These are phyloP conservation scores for Citrullus amarus DNA, from an alignment of 306 rosid species.

Conservation along the genomic window DNA sequence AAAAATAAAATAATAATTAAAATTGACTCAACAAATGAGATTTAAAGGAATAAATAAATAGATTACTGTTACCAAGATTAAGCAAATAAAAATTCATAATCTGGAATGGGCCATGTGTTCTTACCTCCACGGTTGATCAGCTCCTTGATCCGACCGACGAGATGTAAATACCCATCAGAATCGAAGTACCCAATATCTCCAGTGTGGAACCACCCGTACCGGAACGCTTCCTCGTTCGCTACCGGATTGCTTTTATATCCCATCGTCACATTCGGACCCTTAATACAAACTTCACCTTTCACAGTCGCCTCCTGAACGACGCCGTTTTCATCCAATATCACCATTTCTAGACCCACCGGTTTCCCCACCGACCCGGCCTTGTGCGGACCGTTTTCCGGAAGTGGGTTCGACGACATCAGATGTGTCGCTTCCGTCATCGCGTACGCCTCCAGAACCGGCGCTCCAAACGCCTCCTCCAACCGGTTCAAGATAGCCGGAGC, in stretches of 20 bases:
- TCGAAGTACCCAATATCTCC: conserved; percentile 57
- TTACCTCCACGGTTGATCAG: conserved; percentile 72
- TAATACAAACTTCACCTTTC: conserved; percentile 47
- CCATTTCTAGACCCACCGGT: conserved; percentile 60
- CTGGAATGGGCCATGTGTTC: neutral
- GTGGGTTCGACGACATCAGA: conserved; percentile 48
- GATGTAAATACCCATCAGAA: conserved; percentile 63
- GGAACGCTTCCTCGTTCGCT: conserved; percentile 35
- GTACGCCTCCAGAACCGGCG: conserved; percentile 66
- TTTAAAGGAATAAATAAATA: neutral
- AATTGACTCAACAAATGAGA: neutral
- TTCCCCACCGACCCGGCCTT: conserved; percentile 60
- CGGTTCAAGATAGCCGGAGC: conserved; percentile 43
- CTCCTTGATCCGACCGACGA: conserved; percentile 75
- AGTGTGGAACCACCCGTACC: conserved; percentile 50
- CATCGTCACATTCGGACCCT: conserved; percentile 45
- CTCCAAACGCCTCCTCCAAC: conserved; percentile 40
- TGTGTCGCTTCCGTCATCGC: conserved; percentile 73
- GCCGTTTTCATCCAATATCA: conserved; percentile 33
- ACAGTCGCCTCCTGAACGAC: conserved; percentile 9
- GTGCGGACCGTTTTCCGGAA: conserved; percentile 48
- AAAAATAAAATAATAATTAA: neutral
- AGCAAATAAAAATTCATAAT: neutral
- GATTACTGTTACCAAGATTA: neutral
- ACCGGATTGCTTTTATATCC: conserved; percentile 46